Evolutionary conservation across 495 filamentous ascomycete genomes (phyloP), one percentile per base, ranked within the genome.

Genomic region (Collariella sp.): DNA sequence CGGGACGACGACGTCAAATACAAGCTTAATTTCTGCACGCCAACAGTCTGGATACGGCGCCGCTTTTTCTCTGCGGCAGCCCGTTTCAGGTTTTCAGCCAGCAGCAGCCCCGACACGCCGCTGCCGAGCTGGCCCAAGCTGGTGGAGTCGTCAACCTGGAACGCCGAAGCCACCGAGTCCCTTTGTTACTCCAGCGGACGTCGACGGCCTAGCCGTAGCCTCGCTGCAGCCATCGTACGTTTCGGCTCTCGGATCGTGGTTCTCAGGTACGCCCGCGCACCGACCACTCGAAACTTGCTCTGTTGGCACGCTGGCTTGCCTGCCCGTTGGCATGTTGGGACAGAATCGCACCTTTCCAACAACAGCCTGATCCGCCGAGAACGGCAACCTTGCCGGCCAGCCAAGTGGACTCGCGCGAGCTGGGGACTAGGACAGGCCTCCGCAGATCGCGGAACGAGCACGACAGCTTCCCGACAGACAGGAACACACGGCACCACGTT

Each of bases 191-290:
- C 46, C 35, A n/a, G n/a, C n/a, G n/a, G n/a, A n/a, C n/a, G n/a
- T n/a, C n/a, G n/a, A n/a, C n/a, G n/a, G n/a, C n/a, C n/a, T n/a
- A 55, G 54, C 50, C 46, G 48, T 53, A 46, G 57, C 55, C 45
- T 50, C 26, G 58, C 61, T 63, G 56, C 63, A 63, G 39, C 48
- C 38, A 61, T 66, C 61, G 55, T 61, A 59, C 58, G 63, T 61
- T 59, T 46, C 10, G 36, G 38, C 34, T 50, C 18, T 24, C 20
- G 24, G 43, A 49, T 7, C 29, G 20, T 31, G n/a, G 29, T 10
- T 34, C 16, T 39, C 46, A 38, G 40, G 12, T 5, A 41, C 33
- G 16, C 31, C 19, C 24, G 9, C 31, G 46, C 53, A 50, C 46
- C 46, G 53, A 56, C 23, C 18, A 34, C 53, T 20, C 38, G 46